A percentile compares a stretch with the other conserved stretches of the same genome.
Evolutionary conservation across 306 rosid genomes (phyloP).

Genomic region (Lupinus albus): DNA sequence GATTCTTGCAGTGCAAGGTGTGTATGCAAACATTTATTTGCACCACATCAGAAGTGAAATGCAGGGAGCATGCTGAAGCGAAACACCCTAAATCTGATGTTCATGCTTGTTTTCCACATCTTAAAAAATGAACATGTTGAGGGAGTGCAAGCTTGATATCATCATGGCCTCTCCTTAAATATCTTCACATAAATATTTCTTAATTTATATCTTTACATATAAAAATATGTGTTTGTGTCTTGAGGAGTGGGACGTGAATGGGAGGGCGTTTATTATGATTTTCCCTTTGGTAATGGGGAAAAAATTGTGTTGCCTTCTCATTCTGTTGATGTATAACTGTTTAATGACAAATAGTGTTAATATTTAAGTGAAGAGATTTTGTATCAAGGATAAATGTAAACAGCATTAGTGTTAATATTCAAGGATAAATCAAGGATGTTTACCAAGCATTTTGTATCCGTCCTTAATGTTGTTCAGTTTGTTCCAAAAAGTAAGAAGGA

Average conservation of each 20-base stretch:
- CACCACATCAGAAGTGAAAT: slow-evolving; percentile 78
- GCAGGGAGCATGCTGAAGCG: slow-evolving; percentile 78
- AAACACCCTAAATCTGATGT: slow-evolving; percentile 74
- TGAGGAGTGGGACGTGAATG: neutral
- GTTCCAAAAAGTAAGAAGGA: neutral
- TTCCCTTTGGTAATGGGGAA: slow-evolving; percentile 17
- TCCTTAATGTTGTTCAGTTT: too few relatives aligned
- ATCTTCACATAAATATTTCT: slow-evolving; percentile 30
- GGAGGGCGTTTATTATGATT: neutral
- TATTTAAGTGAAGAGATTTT: slow-evolving; percentile 14
- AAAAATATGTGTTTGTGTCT: slow-evolving; percentile 37
- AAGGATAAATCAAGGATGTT: too few relatives aligned
- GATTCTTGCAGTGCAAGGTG: slow-evolving; percentile 69
- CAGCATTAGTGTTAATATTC: too few relatives aligned
- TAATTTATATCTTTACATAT: slow-evolving; percentile 10
- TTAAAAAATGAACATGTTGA: slow-evolving; percentile 46
- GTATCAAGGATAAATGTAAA: too few relatives aligned
- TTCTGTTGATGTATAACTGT: slow-evolving; percentile 27
- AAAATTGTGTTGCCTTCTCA: slow-evolving; percentile 29
- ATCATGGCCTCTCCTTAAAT: slow-evolving; percentile 39
- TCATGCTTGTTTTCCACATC: slow-evolving; percentile 60
- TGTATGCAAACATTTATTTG: slow-evolving; percentile 87
- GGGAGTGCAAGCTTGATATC: slow-evolving; percentile 7
- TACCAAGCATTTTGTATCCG: too few relatives aligned
- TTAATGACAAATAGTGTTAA: slow-evolving; percentile 24